Conservation (phyloP, 2,329 filamentous ascomycete genomes). For the Xylariales sp. region DNA sequence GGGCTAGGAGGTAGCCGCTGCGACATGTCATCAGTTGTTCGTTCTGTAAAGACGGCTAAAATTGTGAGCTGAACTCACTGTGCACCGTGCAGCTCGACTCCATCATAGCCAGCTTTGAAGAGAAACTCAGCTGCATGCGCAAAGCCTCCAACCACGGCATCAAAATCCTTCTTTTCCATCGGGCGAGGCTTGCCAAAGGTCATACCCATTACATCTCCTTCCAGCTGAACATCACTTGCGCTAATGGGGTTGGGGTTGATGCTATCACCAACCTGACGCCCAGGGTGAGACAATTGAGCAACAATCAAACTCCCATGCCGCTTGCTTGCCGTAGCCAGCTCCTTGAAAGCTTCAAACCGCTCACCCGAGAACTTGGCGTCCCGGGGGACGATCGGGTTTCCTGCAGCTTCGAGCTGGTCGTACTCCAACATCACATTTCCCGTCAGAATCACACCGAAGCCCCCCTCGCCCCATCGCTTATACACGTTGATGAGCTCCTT, state of each 20-base stretch:
- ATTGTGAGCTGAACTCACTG: constrained; percentile 28
- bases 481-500: constrained; percentile 40
- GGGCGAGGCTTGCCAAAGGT: constrained; percentile 35
- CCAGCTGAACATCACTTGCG: constrained; percentile 34
- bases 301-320: constrained; percentile 51
- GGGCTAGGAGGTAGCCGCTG: constrained; percentile 51
- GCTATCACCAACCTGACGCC: constrained; percentile 41
- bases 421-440: constrained; percentile 59
- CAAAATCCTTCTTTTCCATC: constrained; percentile 15
- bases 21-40: background rate
- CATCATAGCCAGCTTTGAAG: constrained; percentile 26
- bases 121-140: constrained; percentile 41
- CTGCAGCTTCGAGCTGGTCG: constrained; percentile 48
- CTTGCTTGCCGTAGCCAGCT: constrained; percentile 44
- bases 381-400: constrained; percentile 52
- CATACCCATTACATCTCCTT: constrained; percentile 38
- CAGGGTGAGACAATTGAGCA: constrained; percentile 59
- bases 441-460: constrained; percentile 48
- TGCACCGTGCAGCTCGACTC: constrained; percentile 42
- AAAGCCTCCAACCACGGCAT: constrained; percentile 32
- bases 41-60: background rate
- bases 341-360: constrained; percentile 51
- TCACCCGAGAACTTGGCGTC: constrained; percentile 42
- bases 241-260: constrained; percentile 34
- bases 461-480: constrained; percentile 52